These are phyloP conservation scores for Nothophoma quercina DNA, from an alignment of 2,329 filamentous ascomycete species.

Conservation along the genomic window DNA sequence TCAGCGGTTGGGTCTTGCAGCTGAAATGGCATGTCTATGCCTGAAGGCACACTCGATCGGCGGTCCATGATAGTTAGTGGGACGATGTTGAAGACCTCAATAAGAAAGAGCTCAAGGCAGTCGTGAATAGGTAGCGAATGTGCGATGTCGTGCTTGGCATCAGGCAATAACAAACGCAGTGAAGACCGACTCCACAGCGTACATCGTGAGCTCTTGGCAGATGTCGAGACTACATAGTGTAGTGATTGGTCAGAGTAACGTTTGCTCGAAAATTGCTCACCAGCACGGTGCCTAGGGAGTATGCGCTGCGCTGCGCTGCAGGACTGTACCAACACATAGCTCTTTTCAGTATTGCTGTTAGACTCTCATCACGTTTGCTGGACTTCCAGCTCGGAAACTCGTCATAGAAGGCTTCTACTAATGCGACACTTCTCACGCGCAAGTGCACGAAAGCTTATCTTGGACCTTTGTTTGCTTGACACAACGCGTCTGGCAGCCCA, in stretches of 20 bases:
- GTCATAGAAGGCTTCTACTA: too few species aligned
- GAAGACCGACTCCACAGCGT: constrained; percentile 8
- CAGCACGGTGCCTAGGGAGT: neutral
- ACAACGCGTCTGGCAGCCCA: neutral
- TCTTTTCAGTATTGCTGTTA: neutral
- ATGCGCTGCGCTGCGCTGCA: neutral
- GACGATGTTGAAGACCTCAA: neutral
- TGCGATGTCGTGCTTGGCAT: constrained; percentile 7
- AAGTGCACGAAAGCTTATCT: too few species aligned
- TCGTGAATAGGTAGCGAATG: neutral
- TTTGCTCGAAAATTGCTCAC: neutral
- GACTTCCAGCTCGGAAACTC: neutral
- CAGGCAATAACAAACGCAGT: constrained; percentile 14
- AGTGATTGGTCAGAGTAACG: neutral
- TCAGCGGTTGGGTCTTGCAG: neutral
- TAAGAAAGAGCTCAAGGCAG: neutral
- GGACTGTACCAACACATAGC: neutral
- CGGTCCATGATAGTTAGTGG: neutral
- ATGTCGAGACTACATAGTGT: neutral
- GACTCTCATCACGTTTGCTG: neutral
- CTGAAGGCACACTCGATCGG: neutral
- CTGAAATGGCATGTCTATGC: neutral
- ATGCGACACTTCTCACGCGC: too few species aligned
- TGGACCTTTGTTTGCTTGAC: neutral
- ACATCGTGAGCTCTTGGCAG: constrained; percentile 13